Percentiles rank a stretch among this genome's conserved stretches.
Evolutionary conservation across 495 filamentous ascomycete genomes (phyloP).

Genomic region (Penicillium diatomitis): DNA sequence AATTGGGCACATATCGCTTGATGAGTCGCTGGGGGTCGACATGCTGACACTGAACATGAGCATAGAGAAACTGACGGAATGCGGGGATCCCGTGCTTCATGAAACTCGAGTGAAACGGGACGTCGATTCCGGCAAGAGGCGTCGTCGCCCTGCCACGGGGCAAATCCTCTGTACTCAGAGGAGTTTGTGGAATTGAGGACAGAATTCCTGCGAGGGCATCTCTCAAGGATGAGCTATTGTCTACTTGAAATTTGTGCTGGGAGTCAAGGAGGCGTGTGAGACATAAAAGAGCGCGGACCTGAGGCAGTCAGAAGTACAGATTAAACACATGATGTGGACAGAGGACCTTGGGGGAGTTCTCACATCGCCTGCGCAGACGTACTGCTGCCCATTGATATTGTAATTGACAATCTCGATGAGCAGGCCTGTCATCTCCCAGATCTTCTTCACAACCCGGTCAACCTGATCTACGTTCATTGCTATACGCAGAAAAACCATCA

Average conservation of each 20-base stretch:
- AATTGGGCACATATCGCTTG: conserved; percentile 11
- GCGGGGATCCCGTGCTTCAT: conserved; percentile 13
- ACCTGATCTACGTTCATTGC: not conserved
- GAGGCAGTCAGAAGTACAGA: too few relatives aligned
- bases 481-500: not conserved
- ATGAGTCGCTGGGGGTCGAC: conserved; percentile 6
- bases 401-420: conserved; percentile 36
- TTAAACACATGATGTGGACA: too few relatives aligned
- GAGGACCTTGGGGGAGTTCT: not conserved
- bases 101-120: conserved; percentile 34
- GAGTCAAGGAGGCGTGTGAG: too few relatives aligned
- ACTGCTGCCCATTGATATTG: conserved; percentile 30
- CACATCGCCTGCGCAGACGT: conserved; percentile 36
- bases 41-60: conserved; percentile 1
- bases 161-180: not conserved
- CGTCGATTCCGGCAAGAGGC: conserved; percentile 33
- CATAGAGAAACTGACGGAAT: conserved; percentile 8
- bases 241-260: not conserved
- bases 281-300: too few relatives aligned
- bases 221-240: not conserved
- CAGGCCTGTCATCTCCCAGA: conserved; percentile 11
- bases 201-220: too few relatives aligned
- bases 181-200: too few relatives aligned
- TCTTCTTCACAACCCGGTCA: conserved; percentile 8
- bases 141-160: conserved; percentile 22